These are phyloP conservation scores for Russula ochroleuca DNA, from an alignment of 768 basidiomycete species.

Conservation along the genomic window DNA sequence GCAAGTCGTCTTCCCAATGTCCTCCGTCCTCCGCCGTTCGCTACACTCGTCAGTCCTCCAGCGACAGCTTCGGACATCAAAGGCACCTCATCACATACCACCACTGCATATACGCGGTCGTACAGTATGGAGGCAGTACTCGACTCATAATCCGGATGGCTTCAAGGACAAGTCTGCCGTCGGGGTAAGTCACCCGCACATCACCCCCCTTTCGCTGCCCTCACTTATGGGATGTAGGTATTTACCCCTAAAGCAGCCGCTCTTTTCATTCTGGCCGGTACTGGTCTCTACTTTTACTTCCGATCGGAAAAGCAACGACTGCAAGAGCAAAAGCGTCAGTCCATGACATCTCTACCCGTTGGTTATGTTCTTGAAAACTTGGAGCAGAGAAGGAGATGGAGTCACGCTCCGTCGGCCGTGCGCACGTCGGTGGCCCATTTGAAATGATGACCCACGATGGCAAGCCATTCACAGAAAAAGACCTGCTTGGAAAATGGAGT, in stretches of 20 bases:
- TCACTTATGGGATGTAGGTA: slow-evolving; percentile 48
- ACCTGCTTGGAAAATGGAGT: slow-evolving; percentile 88
- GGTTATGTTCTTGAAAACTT: background rate
- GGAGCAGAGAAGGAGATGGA: slow-evolving; percentile 59
- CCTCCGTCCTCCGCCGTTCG: slow-evolving; percentile 17
- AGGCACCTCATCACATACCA: background rate
- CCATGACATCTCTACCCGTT: background rate
- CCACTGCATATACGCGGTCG: background rate
- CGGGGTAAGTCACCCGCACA: slow-evolving; percentile 19
- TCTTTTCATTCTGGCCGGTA: slow-evolving; percentile 78
- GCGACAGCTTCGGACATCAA: background rate
- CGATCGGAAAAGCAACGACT: slow-evolving; percentile 77
- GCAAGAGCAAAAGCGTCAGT: slow-evolving; percentile 68
- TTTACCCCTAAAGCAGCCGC: slow-evolving; percentile 80
- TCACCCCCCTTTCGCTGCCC: background rate
- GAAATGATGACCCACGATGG: slow-evolving; percentile 61
- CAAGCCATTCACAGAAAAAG: slow-evolving; percentile 69
- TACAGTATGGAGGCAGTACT: slow-evolving; percentile 4
- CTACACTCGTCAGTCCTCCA: background rate
- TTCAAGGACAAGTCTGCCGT: slow-evolving; percentile 23
- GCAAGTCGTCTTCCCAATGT: slow-evolving; percentile 22
- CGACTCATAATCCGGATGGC: slow-evolving; percentile 10
- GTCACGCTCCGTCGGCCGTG: slow-evolving; percentile 71
- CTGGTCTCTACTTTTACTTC: slow-evolving; percentile 84
- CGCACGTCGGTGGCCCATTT: slow-evolving; percentile 92